Evolutionary conservation across 257 asterid species (phyloP).

Genomic region (Phtheirospermum japonicum): DNA sequence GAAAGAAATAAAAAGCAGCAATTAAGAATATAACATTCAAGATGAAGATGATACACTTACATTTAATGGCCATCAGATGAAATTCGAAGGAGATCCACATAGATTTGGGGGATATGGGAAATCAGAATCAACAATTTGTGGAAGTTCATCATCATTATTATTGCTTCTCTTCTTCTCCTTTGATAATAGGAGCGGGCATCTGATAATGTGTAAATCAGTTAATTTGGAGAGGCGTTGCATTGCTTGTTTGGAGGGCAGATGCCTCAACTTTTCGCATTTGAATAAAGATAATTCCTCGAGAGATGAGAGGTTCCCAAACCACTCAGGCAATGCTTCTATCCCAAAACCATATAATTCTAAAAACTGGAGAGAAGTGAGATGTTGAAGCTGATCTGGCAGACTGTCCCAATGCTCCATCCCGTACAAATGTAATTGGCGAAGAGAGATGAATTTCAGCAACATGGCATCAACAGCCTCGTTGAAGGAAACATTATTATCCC

Average conservation of each 20-base stretch:
- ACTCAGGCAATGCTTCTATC: constrained; percentile 24
- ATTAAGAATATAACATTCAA: too few relatives aligned
- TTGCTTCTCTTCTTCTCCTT: not conserved
- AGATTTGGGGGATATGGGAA: not conserved
- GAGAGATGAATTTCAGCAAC: not conserved
- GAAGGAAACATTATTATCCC: constrained; percentile 2
- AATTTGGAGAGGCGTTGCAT: constrained; percentile 17
- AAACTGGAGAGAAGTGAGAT: not conserved
- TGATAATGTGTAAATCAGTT: too few relatives aligned
- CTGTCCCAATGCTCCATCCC: constrained; percentile 20
- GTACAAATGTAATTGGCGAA: fast-evolving
- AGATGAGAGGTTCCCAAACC: not conserved
- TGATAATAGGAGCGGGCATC: not conserved
- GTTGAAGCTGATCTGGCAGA: constrained; percentile 25
- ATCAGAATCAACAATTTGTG: constrained; percentile 14
- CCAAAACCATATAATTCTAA: not conserved
- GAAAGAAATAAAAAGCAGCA: too few relatives aligned
- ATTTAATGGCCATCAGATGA: not conserved
- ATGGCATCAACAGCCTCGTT: constrained; percentile 8
- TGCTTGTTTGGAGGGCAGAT: constrained; percentile 20
- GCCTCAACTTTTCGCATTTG: not conserved
- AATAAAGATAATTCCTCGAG: not conserved
- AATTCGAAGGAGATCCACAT: not conserved
- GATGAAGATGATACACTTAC: too few relatives aligned
- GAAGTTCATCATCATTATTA: too few relatives aligned